Evolutionary conservation across 2,329 filamentous ascomycete genomes (phyloP).

Genomic region (Fusarium pininemorale): DNA sequence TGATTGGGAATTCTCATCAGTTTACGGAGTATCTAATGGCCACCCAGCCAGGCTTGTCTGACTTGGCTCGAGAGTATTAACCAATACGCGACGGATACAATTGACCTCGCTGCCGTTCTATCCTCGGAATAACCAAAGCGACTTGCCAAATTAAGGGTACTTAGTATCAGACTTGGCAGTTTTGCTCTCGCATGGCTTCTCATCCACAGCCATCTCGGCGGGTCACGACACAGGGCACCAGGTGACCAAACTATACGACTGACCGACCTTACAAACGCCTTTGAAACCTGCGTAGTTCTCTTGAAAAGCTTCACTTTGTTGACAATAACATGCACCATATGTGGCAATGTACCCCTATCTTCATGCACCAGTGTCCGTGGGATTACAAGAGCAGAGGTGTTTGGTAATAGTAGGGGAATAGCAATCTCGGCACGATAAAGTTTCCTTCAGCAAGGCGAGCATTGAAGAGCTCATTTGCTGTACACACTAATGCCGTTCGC

Average conservation of each 20-base stretch:
- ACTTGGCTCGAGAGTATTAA: slow-evolving; percentile 12
- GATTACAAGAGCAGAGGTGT: slow-evolving; percentile 56
- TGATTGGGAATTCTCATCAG: slow-evolving; percentile 19
- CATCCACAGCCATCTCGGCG: neutral
- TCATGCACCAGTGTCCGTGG: slow-evolving; percentile 63
- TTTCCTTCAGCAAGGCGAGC: slow-evolving; percentile 67
- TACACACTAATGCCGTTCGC: slow-evolving; percentile 67
- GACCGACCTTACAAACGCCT: neutral
- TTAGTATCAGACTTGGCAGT: neutral
- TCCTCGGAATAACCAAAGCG: neutral
- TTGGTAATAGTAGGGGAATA: slow-evolving; percentile 64
- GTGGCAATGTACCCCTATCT: slow-evolving; percentile 55
- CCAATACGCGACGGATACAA: neutral
- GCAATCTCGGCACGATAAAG: slow-evolving; percentile 64
- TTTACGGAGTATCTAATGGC: neutral
- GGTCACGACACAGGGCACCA: neutral
- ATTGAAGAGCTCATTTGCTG: slow-evolving; percentile 63
- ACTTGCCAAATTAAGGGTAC: neutral
- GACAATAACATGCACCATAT: neutral
- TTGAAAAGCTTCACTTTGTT: neutral
- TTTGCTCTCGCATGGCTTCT: neutral
- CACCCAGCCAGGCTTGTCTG: slow-evolving; percentile 16
- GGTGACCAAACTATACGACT: neutral
- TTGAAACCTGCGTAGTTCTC: neutral
- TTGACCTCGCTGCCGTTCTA: neutral